Evolutionary conservation across 495 filamentous ascomycete genomes (phyloP).

Genomic region (Delitschia confertaspora): DNA sequence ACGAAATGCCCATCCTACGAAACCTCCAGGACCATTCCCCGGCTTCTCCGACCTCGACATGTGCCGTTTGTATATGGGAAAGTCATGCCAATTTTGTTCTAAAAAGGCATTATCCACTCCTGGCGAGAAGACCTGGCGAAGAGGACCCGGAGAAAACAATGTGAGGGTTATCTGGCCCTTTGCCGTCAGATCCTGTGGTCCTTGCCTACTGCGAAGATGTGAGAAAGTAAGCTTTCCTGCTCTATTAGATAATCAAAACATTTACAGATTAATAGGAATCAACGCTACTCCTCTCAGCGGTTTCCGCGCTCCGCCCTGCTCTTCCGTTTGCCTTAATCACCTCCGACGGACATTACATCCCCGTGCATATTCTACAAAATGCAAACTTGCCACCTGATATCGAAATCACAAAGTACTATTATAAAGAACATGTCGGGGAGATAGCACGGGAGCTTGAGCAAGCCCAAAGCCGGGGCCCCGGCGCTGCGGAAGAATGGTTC

Average conservation of each 20-base stretch:
- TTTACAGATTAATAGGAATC: slow-evolving; percentile 48
- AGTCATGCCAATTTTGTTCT: slow-evolving; percentile 48
- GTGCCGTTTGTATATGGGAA: slow-evolving; percentile 50
- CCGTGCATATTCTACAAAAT: slow-evolving; percentile 43
- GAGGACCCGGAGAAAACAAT: slow-evolving; percentile 45
- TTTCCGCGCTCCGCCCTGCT: slow-evolving; percentile 48
- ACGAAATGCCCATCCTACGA: slow-evolving; percentile 45
- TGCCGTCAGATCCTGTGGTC: slow-evolving; percentile 50
- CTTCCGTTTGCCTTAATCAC: slow-evolving; percentile 59
- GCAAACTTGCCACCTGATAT: slow-evolving; percentile 39
- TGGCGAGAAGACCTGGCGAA: slow-evolving; percentile 38
- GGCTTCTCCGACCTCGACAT: slow-evolving; percentile 51
- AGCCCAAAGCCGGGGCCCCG: slow-evolving; percentile 50
- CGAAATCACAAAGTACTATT: slow-evolving; percentile 54
- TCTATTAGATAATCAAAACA: not conserved
- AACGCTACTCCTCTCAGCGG: slow-evolving; percentile 50
- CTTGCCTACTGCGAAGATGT: slow-evolving; percentile 49
- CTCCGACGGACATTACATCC: slow-evolving; percentile 46
- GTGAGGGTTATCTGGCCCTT: slow-evolving; percentile 58
- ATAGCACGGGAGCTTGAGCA: slow-evolving; percentile 49
- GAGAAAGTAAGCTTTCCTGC: slow-evolving; percentile 49
- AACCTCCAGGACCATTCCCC: slow-evolving; percentile 49
- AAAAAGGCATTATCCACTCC: slow-evolving; percentile 24
- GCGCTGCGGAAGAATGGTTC: slow-evolving; percentile 61
- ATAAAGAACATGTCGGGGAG: slow-evolving; percentile 45